phyloP scores from a whole-genome alignment of 2,329 filamentous ascomycete species.

The Aspergillus eucalypticola region DNA sequence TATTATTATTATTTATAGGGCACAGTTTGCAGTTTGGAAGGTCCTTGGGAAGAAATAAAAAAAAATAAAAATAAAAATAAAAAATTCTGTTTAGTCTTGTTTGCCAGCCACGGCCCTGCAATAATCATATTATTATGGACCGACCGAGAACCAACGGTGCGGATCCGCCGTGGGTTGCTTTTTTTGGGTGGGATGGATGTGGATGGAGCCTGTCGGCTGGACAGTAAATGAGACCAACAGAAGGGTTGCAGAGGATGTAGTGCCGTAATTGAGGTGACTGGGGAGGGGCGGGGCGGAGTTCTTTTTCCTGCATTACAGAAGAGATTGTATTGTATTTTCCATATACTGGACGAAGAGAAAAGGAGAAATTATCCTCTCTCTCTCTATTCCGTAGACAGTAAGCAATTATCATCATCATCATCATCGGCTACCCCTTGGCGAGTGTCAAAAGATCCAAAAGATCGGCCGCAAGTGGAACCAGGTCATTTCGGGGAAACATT shows the following conservation, averaged over 20 bases:
- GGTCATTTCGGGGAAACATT: constrained; percentile 33
- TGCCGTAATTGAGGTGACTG: no score
- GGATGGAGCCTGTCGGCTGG: not conserved
- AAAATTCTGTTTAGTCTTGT: not conserved
- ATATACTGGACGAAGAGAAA: no score
- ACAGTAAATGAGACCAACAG: not conserved
- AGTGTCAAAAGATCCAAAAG: not conserved
- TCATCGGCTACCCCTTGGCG: not conserved
- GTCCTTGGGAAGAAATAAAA: not conserved
- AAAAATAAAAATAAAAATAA: not conserved
- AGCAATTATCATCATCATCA: not conserved
- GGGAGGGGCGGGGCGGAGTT: not conserved
- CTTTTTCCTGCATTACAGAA: not conserved
- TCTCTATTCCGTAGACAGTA: no score
- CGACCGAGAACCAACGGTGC: constrained; percentile 2
- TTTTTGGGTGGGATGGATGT: not conserved
- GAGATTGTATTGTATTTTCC: no score
- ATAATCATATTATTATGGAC: not conserved
- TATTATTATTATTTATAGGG: no score
- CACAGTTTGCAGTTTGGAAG: no score
- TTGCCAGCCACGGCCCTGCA: not conserved
- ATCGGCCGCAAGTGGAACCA: constrained; percentile 19
- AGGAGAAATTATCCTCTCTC: no score
- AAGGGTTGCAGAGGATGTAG: no score
- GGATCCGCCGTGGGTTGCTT: constrained; percentile 1